Conservation (phyloP, 23 red algal genomes). For the Chondrus crispus region DNA sequence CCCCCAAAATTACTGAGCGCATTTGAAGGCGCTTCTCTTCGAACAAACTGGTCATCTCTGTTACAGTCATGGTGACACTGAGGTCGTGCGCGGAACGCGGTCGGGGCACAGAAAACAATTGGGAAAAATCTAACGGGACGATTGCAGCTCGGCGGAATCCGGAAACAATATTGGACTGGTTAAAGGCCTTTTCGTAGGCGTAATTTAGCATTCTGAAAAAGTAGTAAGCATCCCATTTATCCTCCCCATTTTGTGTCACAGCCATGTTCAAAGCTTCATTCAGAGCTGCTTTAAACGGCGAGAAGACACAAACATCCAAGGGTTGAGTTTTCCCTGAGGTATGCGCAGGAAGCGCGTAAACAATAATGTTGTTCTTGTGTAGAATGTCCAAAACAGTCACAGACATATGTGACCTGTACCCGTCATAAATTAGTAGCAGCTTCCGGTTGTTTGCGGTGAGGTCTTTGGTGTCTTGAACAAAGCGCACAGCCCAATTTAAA, state of each 20-base stretch:
- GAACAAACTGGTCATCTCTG: too few relatives aligned
- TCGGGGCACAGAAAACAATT: not conserved
- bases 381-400: not conserved
- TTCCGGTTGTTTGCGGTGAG: not conserved
- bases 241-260: too few relatives aligned
- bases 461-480: not conserved
- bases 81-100: too few relatives aligned
- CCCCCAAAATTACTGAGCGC: too few relatives aligned
- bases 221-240: not conserved
- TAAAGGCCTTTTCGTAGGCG: not conserved
- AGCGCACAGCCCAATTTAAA: not conserved
- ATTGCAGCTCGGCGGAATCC: not conserved
- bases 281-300: not conserved
- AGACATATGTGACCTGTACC: not conserved
- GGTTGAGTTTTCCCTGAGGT: not conserved
- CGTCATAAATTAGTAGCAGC: slow-evolving; percentile 1
- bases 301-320: not conserved
- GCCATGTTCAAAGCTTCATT: too few relatives aligned
- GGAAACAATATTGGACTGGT: not conserved
- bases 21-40: too few relatives aligned
- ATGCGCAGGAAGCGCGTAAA: not conserved
- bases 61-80: too few relatives aligned
- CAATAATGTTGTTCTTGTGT: not conserved
- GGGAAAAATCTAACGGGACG: not conserved
- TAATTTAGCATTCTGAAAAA: not conserved